A percentile compares a stretch with the other conserved stretches of the same genome.
Evolutionary conservation across 768 basidiomycete genomes (phyloP).

Genomic region (Pleurotus platypus): DNA sequence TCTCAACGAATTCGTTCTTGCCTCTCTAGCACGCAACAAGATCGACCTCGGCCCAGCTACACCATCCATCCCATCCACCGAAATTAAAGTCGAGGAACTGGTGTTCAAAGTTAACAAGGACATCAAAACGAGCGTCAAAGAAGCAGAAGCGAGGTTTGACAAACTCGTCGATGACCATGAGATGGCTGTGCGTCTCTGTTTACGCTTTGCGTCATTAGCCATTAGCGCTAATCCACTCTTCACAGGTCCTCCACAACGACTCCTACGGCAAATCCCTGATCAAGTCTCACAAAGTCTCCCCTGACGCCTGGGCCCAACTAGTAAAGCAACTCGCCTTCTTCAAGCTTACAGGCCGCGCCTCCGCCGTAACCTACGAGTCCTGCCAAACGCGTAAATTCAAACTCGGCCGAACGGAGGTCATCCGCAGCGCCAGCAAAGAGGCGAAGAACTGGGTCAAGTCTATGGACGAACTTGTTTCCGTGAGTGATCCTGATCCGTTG

Average conservation of each 20-base stretch:
- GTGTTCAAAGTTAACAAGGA: slow-evolving; percentile 58
- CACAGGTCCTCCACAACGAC: slow-evolving; percentile 69
- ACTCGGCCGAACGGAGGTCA: slow-evolving; percentile 92
- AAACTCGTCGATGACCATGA: slow-evolving; percentile 76
- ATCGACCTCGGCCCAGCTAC: slow-evolving; percentile 66
- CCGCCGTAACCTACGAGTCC: slow-evolving; percentile 87
- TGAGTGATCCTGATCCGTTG: slow-evolving; percentile 27
- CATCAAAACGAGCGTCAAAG: slow-evolving; percentile 8
- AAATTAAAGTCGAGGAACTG: slow-evolving; percentile 36
- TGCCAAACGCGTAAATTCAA: slow-evolving; percentile 93
- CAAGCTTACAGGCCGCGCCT: slow-evolving; percentile 65
- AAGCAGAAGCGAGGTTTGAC: slow-evolving; percentile 68
- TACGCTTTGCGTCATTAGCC: too few relatives aligned
- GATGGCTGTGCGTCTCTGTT: slow-evolving; percentile 35
- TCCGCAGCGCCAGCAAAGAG: slow-evolving; percentile 80
- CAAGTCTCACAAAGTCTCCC: slow-evolving; percentile 79
- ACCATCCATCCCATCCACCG: slow-evolving; percentile 11
- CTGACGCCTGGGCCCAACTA: slow-evolving; percentile 94
- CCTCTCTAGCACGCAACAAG: slow-evolving; percentile 67
- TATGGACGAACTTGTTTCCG: slow-evolving; percentile 64
- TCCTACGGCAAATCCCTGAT: slow-evolving; percentile 87
- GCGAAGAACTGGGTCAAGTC: slow-evolving; percentile 82
- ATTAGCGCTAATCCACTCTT: too few relatives aligned
- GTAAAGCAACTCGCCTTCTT: slow-evolving; percentile 95
- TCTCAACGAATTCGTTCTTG: slow-evolving; percentile 91